Percentiles rank a stretch among this genome's conserved stretches.
Conservation (phyloP, 1,284 basidiomycete genomes). For the Marasmius fiardii region DNA sequence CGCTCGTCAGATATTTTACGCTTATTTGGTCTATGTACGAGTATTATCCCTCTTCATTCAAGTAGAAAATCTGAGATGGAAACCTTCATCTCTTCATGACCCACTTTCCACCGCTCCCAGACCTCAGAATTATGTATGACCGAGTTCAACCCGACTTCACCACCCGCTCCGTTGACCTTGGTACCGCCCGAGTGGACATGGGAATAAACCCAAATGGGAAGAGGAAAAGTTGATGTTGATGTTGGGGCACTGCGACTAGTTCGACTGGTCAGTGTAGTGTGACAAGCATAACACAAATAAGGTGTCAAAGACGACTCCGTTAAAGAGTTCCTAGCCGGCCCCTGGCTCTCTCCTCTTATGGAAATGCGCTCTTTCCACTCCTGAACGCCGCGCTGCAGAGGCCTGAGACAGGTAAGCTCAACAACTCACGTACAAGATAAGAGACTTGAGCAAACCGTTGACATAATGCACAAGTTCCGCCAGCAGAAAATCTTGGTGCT, state of each 20-base stretch:
- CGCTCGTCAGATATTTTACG: too few species aligned
- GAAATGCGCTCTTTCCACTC: conserved; percentile 76
- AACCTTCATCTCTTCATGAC: conserved; percentile 24
- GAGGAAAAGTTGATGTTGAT: conserved; percentile 15
- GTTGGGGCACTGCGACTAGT: conserved; percentile 41
- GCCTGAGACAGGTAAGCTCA: conserved; percentile 37
- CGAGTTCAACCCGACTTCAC: too few species aligned
- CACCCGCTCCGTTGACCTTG: neutral
- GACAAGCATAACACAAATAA: conserved; percentile 71
- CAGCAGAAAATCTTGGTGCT: conserved; percentile 59
- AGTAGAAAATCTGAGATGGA: conserved; percentile 34
- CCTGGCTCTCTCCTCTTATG: conserved; percentile 42
- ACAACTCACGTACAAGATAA: neutral
- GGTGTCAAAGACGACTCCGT: conserved; percentile 36
- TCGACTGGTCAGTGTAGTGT: conserved; percentile 66
- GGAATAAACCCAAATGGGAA: conserved; percentile 36
- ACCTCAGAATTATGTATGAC: conserved; percentile 9
- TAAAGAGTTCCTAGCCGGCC: conserved; percentile 16
- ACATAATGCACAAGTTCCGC: conserved; percentile 63
- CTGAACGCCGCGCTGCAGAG: conserved; percentile 64
- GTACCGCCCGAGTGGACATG: conserved; percentile 2
- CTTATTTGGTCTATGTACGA: neutral
- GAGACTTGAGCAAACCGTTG: conserved; percentile 51
- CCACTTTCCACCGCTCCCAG: conserved; percentile 18
- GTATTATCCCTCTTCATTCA: neutral